A percentile compares a stretch with the other conserved stretches of the same genome.
Conservation (phyloP, 495 filamentous ascomycete genomes). For the Aspergillus sclerotioniger region DNA sequence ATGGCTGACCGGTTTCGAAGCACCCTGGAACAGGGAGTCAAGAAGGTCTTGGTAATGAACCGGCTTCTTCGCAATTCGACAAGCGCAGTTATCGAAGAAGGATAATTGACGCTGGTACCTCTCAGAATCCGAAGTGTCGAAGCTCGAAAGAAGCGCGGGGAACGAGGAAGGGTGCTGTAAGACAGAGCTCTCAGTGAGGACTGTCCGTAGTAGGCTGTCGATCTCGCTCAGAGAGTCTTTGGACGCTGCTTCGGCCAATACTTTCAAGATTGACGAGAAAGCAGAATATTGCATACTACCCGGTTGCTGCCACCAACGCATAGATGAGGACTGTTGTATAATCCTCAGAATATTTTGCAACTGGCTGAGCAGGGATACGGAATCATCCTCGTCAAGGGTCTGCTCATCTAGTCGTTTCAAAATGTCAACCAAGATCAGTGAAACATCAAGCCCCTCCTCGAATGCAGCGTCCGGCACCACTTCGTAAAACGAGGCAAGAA, state of each 20-base stretch:
- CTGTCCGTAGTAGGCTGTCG: slow-evolving; percentile 29
- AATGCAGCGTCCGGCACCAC: slow-evolving; percentile 76
- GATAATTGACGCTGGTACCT: slow-evolving; percentile 34
- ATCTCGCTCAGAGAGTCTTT: slow-evolving; percentile 36
- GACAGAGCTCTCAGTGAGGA: slow-evolving; percentile 39
- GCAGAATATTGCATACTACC: slow-evolving; percentile 51
- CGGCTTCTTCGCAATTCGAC: slow-evolving; percentile 64
- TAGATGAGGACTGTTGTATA: slow-evolving; percentile 70
- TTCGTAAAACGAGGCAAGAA: slow-evolving; percentile 78
- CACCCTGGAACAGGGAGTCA: slow-evolving; percentile 34
- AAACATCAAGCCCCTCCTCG: slow-evolving; percentile 82
- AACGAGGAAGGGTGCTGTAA: slow-evolving; percentile 35
- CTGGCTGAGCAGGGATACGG: slow-evolving; percentile 60
- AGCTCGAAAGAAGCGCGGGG: slow-evolving; percentile 40
- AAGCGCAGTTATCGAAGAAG: slow-evolving; percentile 79
- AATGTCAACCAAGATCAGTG: slow-evolving; percentile 64
- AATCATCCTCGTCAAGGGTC: slow-evolving; percentile 33
- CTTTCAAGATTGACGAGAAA: slow-evolving; percentile 46
- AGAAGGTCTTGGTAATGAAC: slow-evolving; percentile 69
- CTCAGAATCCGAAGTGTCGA: slow-evolving; percentile 38
- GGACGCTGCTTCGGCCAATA: slow-evolving; percentile 36
- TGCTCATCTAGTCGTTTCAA: slow-evolving; percentile 51
- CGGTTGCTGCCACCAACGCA: slow-evolving; percentile 78
- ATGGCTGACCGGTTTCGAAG: slow-evolving; percentile 43
- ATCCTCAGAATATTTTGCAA: slow-evolving; percentile 74